Evolutionary conservation across 345 rosid genomes (phyloP).

Genomic region (Schrenkiella parvula): DNA sequence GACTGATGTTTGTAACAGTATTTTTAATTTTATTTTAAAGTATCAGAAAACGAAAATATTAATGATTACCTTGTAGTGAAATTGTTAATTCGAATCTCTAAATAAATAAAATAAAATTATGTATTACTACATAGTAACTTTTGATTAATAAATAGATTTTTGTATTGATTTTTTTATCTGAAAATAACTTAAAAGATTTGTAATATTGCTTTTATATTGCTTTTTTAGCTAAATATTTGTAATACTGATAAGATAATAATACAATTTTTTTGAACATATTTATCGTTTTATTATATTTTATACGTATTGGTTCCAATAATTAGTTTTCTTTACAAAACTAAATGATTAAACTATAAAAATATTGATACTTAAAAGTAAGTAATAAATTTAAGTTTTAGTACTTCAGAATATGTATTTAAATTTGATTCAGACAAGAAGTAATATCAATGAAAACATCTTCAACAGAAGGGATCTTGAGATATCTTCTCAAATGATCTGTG

Average conservation of each 20-base stretch:
- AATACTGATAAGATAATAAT: not conserved
- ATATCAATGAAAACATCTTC: conserved; percentile 18
- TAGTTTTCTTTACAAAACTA: too few relatives aligned
- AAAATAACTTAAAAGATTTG: too few relatives aligned
- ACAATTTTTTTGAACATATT: not conserved
- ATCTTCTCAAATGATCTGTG: conserved; percentile 20
- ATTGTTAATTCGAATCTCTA: too few relatives aligned
- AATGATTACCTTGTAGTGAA: too few relatives aligned
- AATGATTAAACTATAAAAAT: conserved; percentile 12
- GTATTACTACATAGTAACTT: too few relatives aligned
- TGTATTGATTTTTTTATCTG: not conserved
- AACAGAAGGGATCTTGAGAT: conserved; percentile 26
- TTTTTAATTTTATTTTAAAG: too few relatives aligned
- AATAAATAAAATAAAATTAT: too few relatives aligned
- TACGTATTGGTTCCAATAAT: conserved; percentile 3
- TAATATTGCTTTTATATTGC: too few relatives aligned
- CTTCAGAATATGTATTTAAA: not conserved
- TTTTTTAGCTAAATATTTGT: not conserved
- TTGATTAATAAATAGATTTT: too few relatives aligned
- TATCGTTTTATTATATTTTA: not conserved
- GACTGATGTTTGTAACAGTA: too few relatives aligned
- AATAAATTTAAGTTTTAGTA: not conserved
- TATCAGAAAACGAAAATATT: too few relatives aligned
- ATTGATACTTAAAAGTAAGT: not conserved
- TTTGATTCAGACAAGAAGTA: conserved; percentile 5